Base-by-base conservation (phyloP, 2,329 filamentous ascomycete species). In the Ascochyta lentis region DNA sequence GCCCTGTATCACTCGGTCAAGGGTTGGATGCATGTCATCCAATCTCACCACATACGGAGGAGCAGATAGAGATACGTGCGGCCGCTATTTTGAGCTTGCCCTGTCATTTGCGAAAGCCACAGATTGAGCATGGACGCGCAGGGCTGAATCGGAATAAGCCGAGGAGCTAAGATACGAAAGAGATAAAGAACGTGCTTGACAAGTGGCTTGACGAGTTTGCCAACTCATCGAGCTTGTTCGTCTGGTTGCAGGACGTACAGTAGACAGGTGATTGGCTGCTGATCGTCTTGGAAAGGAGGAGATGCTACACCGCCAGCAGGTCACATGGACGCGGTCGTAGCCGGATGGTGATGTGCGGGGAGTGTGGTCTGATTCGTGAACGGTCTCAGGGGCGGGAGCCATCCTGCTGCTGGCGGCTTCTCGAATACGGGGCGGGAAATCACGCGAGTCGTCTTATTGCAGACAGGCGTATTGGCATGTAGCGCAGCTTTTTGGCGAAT, bases 271-370 rank as follows among this genome's bases (percentile, higher is more conserved):
- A 65, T 66, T 69, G 63, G 61, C 48, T 39, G 48, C 37, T 29
- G 54, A 35, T 29, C n/a, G 34, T 51, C 13, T 49, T 56, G 29
- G 50, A 52, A 52, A 23, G 42, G 53, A 44, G 40, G 29, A 54
- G 54, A 64, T 64, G 65, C 64, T 69, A 74, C 70, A 74, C 72
- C 70, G 72, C 71, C 61, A 56, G 47, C 60, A 65, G 59, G 62
- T 67, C 69, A 72, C 67, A 68, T 71, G 69, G 69, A 64, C 60
- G 49, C 42, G 53, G 49, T 57, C 43, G 50, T 41, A 51, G 29
- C 46, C 47, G 37, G 59, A 46, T 49, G 41, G 38, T 52, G 64
- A 59, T 58, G 58, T 65, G 65, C 63, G 64, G 64, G 61, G 59
- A 57, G 54, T 7, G 54, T 59, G 56, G 49, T 44, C 37, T 70